Conservation (phyloP, 148 eudicot genomes). For the Rhododendron williamsianum region DNA sequence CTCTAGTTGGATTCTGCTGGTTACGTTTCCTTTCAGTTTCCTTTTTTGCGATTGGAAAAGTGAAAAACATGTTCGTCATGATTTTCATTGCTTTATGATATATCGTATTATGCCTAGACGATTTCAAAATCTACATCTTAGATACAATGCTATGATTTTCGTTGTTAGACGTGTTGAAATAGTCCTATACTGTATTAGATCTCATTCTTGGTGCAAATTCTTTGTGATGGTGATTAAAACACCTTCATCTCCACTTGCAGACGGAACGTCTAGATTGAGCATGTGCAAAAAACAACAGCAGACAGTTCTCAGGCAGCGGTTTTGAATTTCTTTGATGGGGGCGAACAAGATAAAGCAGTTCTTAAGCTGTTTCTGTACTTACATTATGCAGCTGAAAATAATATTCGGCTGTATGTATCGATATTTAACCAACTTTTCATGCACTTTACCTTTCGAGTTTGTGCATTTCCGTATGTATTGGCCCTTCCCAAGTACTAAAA, state of each 20-base stretch:
- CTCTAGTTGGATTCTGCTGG: background rate
- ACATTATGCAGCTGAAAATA: background rate
- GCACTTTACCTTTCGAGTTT: background rate
- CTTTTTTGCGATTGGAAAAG: background rate
- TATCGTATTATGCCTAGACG: background rate
- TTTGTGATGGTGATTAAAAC: background rate
- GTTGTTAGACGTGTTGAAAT: background rate
- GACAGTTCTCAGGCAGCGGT: background rate
- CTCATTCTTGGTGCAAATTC: background rate
- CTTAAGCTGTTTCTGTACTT: background rate
- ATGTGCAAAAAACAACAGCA: background rate
- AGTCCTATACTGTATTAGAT: too few relatives aligned
- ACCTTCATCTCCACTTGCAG: conserved; percentile 37
- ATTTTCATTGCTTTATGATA: background rate
- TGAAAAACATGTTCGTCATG: background rate
- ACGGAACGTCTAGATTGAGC: conserved; percentile 68
- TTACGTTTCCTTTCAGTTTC: background rate
- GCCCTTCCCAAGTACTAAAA: background rate
- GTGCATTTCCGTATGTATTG: background rate
- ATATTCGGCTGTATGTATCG: background rate
- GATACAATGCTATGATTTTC: too few relatives aligned
- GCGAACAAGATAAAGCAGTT: background rate
- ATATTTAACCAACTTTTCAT: background rate
- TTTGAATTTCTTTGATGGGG: background rate
- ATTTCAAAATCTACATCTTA: background rate